Evolutionary conservation across 2,329 filamentous ascomycete genomes (phyloP), one percentile per base, ranked within the genome.

Genomic region (Aspergillus jensenii): DNA sequence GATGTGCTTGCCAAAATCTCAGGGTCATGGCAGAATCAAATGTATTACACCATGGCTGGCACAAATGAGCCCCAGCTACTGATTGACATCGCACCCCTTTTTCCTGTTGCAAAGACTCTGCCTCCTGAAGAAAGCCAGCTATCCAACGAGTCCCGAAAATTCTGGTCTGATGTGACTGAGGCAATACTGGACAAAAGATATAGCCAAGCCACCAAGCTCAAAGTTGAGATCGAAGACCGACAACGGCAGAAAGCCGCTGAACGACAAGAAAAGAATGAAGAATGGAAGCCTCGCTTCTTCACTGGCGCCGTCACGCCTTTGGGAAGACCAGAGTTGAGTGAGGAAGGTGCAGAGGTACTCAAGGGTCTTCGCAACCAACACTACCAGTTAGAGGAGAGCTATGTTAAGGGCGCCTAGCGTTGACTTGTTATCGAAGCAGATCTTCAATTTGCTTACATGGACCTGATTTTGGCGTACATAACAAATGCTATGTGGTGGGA

Each of bases 251-350:
- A 91, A 77, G 93, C 91, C 1, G 87, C 91, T 23, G 87, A 93
- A 71, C 83, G 95, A 44, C 89, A 93, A 71, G 82, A 82, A 45
- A 83, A 82, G 14, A 84, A 87, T 12, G 82, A 84, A 58, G 83
- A 85, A 35, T 99, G 90, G 87, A 81, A 87, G 64, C 95, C 95
- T n/a, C 82, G 91, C 44, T 99, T 96, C 78, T 99, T 99, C 76
- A 87, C 82, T 0, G 82, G 80, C 3, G 80, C 81, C 0, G 80
- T 85, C n/a, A 84, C 83, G 51, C 79, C 83, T 0, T 69, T 82
- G 27, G 87, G 87, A 2, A 82, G 80, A 67, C 87, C 87, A 0
- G 81, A 87, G 60, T 72, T 90, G 63, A 89, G 82, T 0, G 76
- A 81, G 47, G 86, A 89, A 49, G 87, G 87, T n/a, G 77, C 79